Conservation (phyloP, 164 flowering plant species). For the Echeveria elegans region DNA sequence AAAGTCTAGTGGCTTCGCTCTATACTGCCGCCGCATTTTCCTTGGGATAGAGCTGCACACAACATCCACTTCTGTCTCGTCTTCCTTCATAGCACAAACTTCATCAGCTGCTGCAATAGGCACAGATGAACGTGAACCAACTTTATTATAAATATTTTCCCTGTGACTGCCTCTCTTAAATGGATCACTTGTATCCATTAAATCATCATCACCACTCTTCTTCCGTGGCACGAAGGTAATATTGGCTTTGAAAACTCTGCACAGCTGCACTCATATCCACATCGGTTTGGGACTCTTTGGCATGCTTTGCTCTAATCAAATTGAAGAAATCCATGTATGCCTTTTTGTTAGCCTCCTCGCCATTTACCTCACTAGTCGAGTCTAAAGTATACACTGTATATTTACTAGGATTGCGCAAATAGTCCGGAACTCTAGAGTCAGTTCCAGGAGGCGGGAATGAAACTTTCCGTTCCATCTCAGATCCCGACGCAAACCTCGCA, state of each 20-base stretch:
- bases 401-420: slow-evolving; percentile 60
- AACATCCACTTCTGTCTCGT: background rate
- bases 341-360: slow-evolving; percentile 49
- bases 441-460: slow-evolving; percentile 14
- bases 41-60: background rate
- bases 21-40: background rate
- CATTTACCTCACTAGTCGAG: slow-evolving; percentile 30
- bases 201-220: slow-evolving; percentile 26
- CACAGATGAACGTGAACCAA: slow-evolving; percentile 18
- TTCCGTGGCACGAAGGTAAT: slow-evolving; percentile 57
- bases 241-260: slow-evolving; percentile 40
- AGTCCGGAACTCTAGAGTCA: slow-evolving; percentile 59
- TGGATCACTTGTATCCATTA: slow-evolving; percentile 12
- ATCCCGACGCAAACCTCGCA: slow-evolving; percentile 15
- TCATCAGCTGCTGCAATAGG: slow-evolving; percentile 19
- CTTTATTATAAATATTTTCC: slow-evolving; percentile 16
- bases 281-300: slow-evolving; percentile 19
- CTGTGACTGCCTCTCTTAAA: slow-evolving; percentile 18
- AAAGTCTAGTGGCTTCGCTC: background rate
- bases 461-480: slow-evolving; percentile 11
- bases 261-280: slow-evolving; percentile 17
- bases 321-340: slow-evolving; percentile 59
- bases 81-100: background rate
- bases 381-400: slow-evolving; percentile 69
- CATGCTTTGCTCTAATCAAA: slow-evolving; percentile 20